Conservation (phyloP, 2,329 filamentous ascomycete species). For the Xylariomycetidae sp. region DNA sequence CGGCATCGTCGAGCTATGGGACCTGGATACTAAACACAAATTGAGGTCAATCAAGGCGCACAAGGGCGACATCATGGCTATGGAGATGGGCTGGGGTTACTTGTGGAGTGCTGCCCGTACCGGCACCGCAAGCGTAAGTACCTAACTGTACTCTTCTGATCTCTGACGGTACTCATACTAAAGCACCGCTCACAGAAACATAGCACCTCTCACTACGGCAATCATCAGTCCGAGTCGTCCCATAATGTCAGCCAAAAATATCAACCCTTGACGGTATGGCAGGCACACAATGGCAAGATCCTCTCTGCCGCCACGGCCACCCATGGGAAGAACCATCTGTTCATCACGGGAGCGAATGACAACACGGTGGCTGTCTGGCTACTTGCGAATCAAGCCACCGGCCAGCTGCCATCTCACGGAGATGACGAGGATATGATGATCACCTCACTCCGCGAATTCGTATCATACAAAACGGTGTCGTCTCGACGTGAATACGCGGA, state of each 20-base stretch:
- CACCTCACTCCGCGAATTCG: slow-evolving; percentile 75
- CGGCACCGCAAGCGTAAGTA: slow-evolving; percentile 75
- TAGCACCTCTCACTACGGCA: slow-evolving; percentile 60
- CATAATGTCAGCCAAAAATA: slow-evolving; percentile 71
- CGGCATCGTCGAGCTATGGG: slow-evolving; percentile 92
- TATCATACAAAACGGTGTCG: slow-evolving; percentile 88
- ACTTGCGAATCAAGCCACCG: slow-evolving; percentile 45
- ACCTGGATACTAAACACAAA: slow-evolving; percentile 88
- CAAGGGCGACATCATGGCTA: slow-evolving; percentile 75
- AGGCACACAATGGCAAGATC: slow-evolving; percentile 82
- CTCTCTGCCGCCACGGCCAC: slow-evolving; percentile 75
- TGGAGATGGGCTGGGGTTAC: slow-evolving; percentile 80
- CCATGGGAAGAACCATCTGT: slow-evolving; percentile 70
- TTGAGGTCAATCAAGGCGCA: slow-evolving; percentile 81
- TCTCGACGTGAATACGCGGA: slow-evolving; percentile 80
- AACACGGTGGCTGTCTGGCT: slow-evolving; percentile 87
- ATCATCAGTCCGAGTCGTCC: slow-evolving; percentile 43
- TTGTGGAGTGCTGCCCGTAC: slow-evolving; percentile 87
- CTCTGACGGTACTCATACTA: no score
- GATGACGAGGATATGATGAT: slow-evolving; percentile 53
- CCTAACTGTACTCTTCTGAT: slow-evolving; percentile 11
- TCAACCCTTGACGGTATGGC: slow-evolving; percentile 71
- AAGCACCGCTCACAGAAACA: slow-evolving; percentile 50
- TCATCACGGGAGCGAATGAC: slow-evolving; percentile 92
- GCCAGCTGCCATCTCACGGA: slow-evolving; percentile 30